Base-by-base conservation (phyloP, 805 yeast genomes). In the Scheffersomyces amazonensis region DNA sequence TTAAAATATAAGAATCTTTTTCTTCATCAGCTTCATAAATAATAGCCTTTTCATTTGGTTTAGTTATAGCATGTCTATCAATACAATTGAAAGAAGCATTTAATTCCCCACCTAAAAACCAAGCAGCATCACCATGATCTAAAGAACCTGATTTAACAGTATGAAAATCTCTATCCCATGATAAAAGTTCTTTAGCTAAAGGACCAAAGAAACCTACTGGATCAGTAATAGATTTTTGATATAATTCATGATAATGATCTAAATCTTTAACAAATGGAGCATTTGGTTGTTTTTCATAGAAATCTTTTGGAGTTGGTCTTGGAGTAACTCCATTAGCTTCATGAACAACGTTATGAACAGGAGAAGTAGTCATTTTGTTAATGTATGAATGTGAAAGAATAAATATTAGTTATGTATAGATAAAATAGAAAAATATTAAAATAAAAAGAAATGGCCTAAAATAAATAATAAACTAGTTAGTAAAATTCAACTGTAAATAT, bases 11-110 rank as follows among this genome's bases (percentile, higher is more conserved):
- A 31, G 86, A 80, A 49, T 80, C 78, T 43, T 71, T 73, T 42
- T 82, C 86, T 49, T 81, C 89, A 59, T 86, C 95, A 37, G 89
- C 87, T 69, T 86, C 95, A 62, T 82, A 86, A 43, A 84, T 75
- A 40, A 86, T 70, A 11, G 95, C 95, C 1, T 80, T 71, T 59
- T 83, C 83, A 54, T 81, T 65, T 16, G 95, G 95, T 55, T 75
- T 75, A 27, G 68, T 60, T 39, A 80, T 68, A 1, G 95, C 95
- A 62, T 84, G 85, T 62, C 93, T 75, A 63, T 86, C 95, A 37
- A 86, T 86, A 73, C 87, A 78, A 61, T 86, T 86, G 67, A 79
- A 86, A 36, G 81, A 75, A 13, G 95, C 95, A 54, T 86, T 86
- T 56, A 86, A 66, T 57, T 83, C 80, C 44, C 95, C 95, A 40